Conservation (phyloP, 495 filamentous ascomycete species). For the Cladorrhinum samala region DNA sequence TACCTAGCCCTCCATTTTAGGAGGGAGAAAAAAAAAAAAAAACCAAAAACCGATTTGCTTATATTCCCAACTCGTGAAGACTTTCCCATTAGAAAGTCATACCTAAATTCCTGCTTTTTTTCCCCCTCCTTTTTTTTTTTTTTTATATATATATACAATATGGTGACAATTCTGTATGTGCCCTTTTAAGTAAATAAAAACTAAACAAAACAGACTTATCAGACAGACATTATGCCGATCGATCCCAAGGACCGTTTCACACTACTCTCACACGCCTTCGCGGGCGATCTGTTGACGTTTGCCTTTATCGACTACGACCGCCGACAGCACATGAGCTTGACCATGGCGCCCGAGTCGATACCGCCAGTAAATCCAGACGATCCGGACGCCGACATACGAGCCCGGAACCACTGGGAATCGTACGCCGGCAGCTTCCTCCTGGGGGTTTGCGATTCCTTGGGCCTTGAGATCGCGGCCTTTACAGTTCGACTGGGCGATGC, state of each 20-base stretch:
- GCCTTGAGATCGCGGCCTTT: not conserved
- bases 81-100: no score
- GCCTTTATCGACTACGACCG: not conserved
- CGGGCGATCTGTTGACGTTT: not conserved
- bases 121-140: no score
- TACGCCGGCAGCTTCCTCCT: not conserved
- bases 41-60: no score
- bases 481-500: not conserved
- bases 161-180: no score
- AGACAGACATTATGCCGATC: not conserved
- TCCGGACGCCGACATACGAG: not conserved
- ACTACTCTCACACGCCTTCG: not conserved
- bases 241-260: not conserved
- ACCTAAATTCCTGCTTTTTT: no score
- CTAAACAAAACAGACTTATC: no score
- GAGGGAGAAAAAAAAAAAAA: no score
- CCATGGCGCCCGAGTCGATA: not conserved
- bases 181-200: no score
- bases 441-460: not conserved
- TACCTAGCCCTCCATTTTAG: no score
- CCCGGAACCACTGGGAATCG: not conserved
- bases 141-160: no score
- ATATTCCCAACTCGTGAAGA: no score
- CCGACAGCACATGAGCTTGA: not conserved
- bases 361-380: not conserved